Conservation (phyloP, 306 rosid species). For the Acmispon strigosus region DNA sequence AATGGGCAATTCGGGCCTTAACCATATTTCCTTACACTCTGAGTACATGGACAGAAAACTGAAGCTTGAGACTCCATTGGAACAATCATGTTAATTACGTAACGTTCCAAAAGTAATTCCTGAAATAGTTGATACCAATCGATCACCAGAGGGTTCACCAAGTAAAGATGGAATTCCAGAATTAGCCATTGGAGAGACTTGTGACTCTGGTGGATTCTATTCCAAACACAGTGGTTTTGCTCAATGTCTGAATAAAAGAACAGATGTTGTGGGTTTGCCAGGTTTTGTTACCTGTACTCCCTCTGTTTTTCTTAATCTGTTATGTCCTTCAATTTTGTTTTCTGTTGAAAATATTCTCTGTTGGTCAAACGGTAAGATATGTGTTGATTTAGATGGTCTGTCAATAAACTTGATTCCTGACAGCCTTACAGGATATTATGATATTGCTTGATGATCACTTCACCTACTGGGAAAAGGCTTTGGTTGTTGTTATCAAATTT, state of each 20-base stretch:
- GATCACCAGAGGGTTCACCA: conserved; percentile 21
- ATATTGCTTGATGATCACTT: too few relatives aligned
- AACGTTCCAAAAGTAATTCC: conserved; percentile 54
- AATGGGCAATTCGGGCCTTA: conserved; percentile 35
- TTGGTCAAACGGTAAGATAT: too few relatives aligned
- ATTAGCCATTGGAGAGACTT: conserved; percentile 16
- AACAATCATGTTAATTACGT: conserved; percentile 45
- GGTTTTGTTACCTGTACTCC: not conserved
- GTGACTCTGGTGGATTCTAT: conserved; percentile 9
- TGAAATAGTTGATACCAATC: conserved; percentile 29
- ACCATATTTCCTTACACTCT: conserved; percentile 42
- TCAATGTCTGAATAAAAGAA: conserved; percentile 7
- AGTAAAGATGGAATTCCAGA: conserved; percentile 21
- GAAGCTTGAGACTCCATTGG: conserved; percentile 42
- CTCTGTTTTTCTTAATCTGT: not conserved
- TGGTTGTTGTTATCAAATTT: too few relatives aligned
- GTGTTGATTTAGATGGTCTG: too few relatives aligned
- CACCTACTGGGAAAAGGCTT: too few relatives aligned
- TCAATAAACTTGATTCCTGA: too few relatives aligned
- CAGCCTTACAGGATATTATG: too few relatives aligned
- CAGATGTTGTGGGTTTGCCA: conserved; percentile 32
- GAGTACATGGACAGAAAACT: conserved; percentile 42
- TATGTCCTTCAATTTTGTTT: not conserved
- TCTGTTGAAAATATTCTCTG: not conserved
- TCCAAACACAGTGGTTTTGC: conserved; percentile 12